A percentile compares a stretch with the other conserved stretches of the same genome.
Evolutionary conservation across 768 basidiomycete species (phyloP).

Genomic region (Multifurca ochricompacta): DNA sequence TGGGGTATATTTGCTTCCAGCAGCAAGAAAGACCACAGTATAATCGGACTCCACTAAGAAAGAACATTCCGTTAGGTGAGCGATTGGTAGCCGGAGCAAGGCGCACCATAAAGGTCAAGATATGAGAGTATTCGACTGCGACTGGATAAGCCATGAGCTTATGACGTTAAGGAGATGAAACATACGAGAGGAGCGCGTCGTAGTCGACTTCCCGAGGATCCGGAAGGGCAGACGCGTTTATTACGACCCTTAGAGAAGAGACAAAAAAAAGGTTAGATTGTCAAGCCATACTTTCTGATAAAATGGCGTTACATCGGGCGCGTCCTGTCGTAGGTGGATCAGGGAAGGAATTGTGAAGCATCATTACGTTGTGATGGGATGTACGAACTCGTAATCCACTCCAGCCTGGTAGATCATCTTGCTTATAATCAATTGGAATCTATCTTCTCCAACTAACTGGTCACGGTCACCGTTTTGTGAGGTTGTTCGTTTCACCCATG

Average conservation of each 20-base stretch:
- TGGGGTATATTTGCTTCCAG: slow-evolving; percentile 65
- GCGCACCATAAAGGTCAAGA: slow-evolving; percentile 70
- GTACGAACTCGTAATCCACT: slow-evolving; percentile 77
- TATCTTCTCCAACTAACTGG: slow-evolving; percentile 29
- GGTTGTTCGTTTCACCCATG: slow-evolving; percentile 41
- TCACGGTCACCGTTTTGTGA: slow-evolving; percentile 24
- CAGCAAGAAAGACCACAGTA: slow-evolving; percentile 80
- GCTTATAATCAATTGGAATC: slow-evolving; percentile 56
- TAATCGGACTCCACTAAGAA: slow-evolving; percentile 84
- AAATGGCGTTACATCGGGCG: slow-evolving; percentile 59
- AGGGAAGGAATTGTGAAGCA: slow-evolving; percentile 4
- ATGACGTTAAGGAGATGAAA: slow-evolving; percentile 14
- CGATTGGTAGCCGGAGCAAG: background rate
- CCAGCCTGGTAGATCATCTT: slow-evolving; percentile 83
- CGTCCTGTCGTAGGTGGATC: slow-evolving; percentile 43
- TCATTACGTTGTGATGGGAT: background rate
- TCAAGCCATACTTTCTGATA: background rate
- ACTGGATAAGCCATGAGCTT: slow-evolving; percentile 11
- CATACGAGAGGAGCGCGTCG: slow-evolving; percentile 63
- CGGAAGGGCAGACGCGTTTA: slow-evolving; percentile 77
- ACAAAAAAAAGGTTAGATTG: background rate
- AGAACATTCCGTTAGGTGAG: background rate
- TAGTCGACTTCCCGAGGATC: slow-evolving; percentile 72
- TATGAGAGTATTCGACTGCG: slow-evolving; percentile 68
- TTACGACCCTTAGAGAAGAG: slow-evolving; percentile 54